Percentiles rank a stretch among this genome's conserved stretches.
phyloP scores from a whole-genome alignment of 768 basidiomycete genomes.

The Nidularia sp. region DNA sequence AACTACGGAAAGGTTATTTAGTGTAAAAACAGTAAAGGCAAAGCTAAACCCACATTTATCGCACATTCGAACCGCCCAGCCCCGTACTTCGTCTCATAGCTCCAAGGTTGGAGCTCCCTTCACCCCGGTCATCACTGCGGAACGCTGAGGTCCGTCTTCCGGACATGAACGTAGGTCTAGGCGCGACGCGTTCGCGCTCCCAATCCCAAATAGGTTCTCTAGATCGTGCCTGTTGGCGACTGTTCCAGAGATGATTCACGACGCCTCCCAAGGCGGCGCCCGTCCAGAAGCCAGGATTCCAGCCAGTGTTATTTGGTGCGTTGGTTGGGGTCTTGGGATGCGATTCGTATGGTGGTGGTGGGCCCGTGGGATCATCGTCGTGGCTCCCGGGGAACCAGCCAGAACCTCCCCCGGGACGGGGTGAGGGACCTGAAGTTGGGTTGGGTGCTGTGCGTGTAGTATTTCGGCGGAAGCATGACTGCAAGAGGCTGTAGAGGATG shows the following conservation, averaged over 20 bases:
- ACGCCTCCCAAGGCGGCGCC: conserved; percentile 74
- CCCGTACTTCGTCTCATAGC: conserved; percentile 75
- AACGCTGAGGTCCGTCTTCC: conserved; percentile 17
- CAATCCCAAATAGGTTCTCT: conserved; percentile 47
- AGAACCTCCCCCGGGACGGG: conserved; percentile 30
- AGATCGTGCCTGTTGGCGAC: conserved; percentile 15
- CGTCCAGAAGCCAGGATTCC: conserved; percentile 82
- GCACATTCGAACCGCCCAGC: conserved; percentile 70
- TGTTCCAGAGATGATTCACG: conserved; percentile 54
- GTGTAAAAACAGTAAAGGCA: no score
- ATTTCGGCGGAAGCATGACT: conserved; percentile 43
- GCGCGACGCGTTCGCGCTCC: conserved; percentile 40
- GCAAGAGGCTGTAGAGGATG: conserved; percentile 55
- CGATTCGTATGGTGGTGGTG: conserved; percentile 50
- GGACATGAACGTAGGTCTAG: conserved; percentile 14
- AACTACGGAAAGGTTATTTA: no score
- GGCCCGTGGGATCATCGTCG: conserved; percentile 26
- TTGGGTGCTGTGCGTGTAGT: conserved; percentile 21
- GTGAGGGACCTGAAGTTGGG: conserved; percentile 22
- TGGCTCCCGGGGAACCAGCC: conserved; percentile 54
- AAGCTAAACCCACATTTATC: conserved; percentile 31
- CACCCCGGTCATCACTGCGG: conserved; percentile 52
- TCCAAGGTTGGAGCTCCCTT: conserved; percentile 68
- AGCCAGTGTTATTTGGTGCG: conserved; percentile 22
- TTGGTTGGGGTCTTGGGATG: conserved; percentile 28